Conservation (phyloP, 352 stramenopile species). For the Pythium chondricola region DNA sequence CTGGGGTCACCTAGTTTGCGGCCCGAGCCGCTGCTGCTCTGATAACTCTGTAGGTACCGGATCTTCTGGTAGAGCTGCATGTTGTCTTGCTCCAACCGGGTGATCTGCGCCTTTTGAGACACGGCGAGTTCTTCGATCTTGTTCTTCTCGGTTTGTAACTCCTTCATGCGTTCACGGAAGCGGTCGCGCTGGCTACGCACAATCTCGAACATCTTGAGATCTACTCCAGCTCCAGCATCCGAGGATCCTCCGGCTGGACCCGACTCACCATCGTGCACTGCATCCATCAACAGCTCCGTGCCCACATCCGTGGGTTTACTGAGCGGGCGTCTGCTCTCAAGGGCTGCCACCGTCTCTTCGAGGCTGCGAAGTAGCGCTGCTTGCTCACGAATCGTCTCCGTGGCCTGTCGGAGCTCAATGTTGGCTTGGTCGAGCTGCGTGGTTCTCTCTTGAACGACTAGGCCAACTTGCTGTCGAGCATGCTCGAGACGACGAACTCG, state of each 20-base stretch:
- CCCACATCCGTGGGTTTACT: slow-evolving; percentile 30
- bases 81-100: slow-evolving; percentile 84
- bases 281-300: slow-evolving; percentile 64
- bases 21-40: slow-evolving; percentile 13
- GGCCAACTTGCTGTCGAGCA: slow-evolving; percentile 59
- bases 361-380: slow-evolving; percentile 39
- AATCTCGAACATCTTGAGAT: slow-evolving; percentile 84
- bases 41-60: slow-evolving; percentile 78
- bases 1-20: not conserved
- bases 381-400: slow-evolving; percentile 45
- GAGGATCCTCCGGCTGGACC: not conserved
- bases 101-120: slow-evolving; percentile 53
- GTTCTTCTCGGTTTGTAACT: slow-evolving; percentile 65
- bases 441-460: slow-evolving; percentile 26
- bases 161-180: slow-evolving; percentile 80
- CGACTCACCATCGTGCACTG: slow-evolving; percentile 19
- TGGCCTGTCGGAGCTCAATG: slow-evolving; percentile 26
- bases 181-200: slow-evolving; percentile 74
- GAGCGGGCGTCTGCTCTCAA: slow-evolving; percentile 32
- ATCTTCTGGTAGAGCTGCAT: slow-evolving; percentile 91
- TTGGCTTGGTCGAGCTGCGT: slow-evolving; percentile 27
- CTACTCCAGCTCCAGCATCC: slow-evolving; percentile 24
- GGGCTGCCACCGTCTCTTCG: slow-evolving; percentile 57
- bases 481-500: slow-evolving; percentile 68
- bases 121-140: slow-evolving; percentile 60